Evolutionary conservation across 768 basidiomycete genomes (phyloP).

Genomic region (Auriscalpium vulgare): DNA sequence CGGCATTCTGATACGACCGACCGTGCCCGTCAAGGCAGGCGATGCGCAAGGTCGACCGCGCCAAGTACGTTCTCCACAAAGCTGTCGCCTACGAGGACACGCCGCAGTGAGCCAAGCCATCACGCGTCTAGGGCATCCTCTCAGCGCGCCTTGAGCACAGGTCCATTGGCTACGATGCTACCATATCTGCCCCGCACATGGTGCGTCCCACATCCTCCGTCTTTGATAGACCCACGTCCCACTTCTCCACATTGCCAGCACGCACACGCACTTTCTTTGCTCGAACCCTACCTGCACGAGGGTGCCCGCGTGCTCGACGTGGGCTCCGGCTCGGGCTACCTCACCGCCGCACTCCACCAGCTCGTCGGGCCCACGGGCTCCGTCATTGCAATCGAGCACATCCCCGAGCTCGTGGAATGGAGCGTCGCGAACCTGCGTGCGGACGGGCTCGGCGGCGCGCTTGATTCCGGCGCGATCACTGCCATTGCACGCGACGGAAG

Average conservation of each 20-base stretch:
- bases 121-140: neutral
- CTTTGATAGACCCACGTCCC: neutral
- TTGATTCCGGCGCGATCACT: constrained; percentile 49
- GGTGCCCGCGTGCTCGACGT: constrained; percentile 81
- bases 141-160: neutral
- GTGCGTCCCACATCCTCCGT: constrained; percentile 30
- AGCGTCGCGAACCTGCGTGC: constrained; percentile 56
- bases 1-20: neutral
- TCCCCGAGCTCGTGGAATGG: constrained; percentile 68
- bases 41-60: constrained; percentile 39
- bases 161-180: constrained; percentile 78
- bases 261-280: constrained; percentile 74
- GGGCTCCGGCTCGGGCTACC: constrained; percentile 84
- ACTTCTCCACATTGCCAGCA: constrained; percentile 39
- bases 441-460: constrained; percentile 51
- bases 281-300: constrained; percentile 62
- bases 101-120: constrained; percentile 29
- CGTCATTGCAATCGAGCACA: constrained; percentile 89
- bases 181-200: constrained; percentile 98
- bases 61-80: constrained; percentile 33
- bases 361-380: constrained; percentile 51
- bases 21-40: constrained; percentile 23
- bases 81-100: constrained; percentile 40
- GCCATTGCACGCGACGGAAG: constrained; percentile 78
- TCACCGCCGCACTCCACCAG: constrained; percentile 72